phyloP scores from a whole-genome alignment of 2,329 filamentous ascomycete genomes.

The Lachnellula hyalina region DNA sequence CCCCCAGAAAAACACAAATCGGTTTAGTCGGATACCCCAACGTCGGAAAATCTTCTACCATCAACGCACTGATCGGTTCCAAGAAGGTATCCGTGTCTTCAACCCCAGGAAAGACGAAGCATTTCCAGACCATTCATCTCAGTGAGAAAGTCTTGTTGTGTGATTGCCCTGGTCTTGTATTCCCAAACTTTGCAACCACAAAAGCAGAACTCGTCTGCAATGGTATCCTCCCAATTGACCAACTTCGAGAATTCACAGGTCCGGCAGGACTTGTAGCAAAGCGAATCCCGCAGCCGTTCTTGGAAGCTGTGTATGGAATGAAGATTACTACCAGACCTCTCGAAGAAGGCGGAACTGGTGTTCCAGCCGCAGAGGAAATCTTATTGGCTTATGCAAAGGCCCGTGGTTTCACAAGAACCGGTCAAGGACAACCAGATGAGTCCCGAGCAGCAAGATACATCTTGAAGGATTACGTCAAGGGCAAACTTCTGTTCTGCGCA shows the following conservation, averaged over 20 bases:
- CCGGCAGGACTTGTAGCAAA: slow-evolving; percentile 77
- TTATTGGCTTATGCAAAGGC: slow-evolving; percentile 82
- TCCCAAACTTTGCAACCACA: slow-evolving; percentile 94
- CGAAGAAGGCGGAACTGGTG: slow-evolving; percentile 89
- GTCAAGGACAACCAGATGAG: slow-evolving; percentile 87
- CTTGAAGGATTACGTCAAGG: slow-evolving; percentile 95
- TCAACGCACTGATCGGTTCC: slow-evolving; percentile 95
- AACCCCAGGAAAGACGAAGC: slow-evolving; percentile 97
- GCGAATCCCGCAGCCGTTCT: slow-evolving; percentile 79
- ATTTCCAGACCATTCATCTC: slow-evolving; percentile 97
- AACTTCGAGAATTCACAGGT: slow-evolving; percentile 87
- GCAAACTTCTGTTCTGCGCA: slow-evolving; percentile 87
- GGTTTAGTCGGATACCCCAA: slow-evolving; percentile 97
- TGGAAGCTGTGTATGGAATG: slow-evolving; percentile 93
- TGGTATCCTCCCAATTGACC: slow-evolving; percentile 92
- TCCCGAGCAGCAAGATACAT: slow-evolving; percentile 84
- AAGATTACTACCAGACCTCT: slow-evolving; percentile 72
- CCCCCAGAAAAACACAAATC: slow-evolving; percentile 69
- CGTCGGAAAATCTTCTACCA: slow-evolving; percentile 97
- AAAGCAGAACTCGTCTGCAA: slow-evolving; percentile 96
- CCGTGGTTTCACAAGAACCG: slow-evolving; percentile 84
- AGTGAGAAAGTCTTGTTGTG: slow-evolving; percentile 86
- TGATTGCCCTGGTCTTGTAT: slow-evolving; percentile 97
- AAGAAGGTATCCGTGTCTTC: slow-evolving; percentile 98
- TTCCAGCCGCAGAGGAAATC: slow-evolving; percentile 78